phyloP scores from a whole-genome alignment of 257 asterid genomes.

The Gentiana dahurica region DNA sequence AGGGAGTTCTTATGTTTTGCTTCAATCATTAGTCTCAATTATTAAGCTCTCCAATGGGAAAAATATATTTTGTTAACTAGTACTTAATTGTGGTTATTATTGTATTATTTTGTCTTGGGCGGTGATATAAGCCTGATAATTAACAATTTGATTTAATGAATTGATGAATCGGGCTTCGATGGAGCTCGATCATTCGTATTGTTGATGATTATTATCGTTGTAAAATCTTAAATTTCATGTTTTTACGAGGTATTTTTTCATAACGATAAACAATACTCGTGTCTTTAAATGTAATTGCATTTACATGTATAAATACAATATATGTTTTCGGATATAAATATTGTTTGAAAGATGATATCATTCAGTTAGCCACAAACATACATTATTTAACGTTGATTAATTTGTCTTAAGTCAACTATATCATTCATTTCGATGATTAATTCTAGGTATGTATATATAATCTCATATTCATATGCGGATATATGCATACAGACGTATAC shows the following conservation, averaged over 20 bases:
- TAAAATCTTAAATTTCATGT: neutral
- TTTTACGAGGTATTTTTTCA: neutral
- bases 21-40: neutral
- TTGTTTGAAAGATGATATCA: no score
- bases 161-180: conserved; percentile 6
- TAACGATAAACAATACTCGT: conserved; percentile 2
- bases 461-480: neutral
- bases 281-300: neutral
- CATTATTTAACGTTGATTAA: no score
- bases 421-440: no score
- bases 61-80: neutral
- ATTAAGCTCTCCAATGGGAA: neutral
- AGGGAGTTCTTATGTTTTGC: neutral
- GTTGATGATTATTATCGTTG: neutral
- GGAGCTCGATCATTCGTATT: conserved; percentile 7
- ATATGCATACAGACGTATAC: neutral
- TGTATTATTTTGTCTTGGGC: conserved; percentile 8
- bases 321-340: no score
- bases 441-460: no score
- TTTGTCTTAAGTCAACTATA: no score
- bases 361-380: no score
- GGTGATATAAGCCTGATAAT: conserved; percentile 8
- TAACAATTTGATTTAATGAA: conserved; percentile 8
- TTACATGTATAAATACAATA: neutral
- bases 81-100: neutral